phyloP scores from a whole-genome alignment of 1,139 yeast genomes.

The Wickerhamomyces sp. region DNA sequence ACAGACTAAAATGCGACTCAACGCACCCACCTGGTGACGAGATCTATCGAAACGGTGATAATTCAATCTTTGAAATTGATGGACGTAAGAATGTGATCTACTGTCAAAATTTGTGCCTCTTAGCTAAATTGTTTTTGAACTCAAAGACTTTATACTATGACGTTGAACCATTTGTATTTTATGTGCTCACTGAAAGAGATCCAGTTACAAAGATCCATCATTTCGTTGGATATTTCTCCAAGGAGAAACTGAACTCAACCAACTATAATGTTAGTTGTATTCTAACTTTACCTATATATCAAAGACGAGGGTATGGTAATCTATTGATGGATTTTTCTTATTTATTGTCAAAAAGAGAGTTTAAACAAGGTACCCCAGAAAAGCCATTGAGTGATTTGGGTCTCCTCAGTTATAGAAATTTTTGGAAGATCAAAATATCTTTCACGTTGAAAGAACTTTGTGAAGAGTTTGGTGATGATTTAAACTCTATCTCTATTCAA shows the following conservation, averaged over 20 bases:
- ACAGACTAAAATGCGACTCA: constrained; percentile 62
- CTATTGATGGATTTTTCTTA: constrained; percentile 88
- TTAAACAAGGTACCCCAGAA: constrained; percentile 87
- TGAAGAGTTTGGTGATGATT: constrained; percentile 19
- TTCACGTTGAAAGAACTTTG: constrained; percentile 37
- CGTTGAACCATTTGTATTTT: constrained; percentile 91
- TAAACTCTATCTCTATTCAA: constrained; percentile 44
- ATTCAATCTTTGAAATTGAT: constrained; percentile 87
- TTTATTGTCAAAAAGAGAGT: constrained; percentile 67
- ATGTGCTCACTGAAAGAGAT: constrained; percentile 73
- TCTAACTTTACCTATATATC: constrained; percentile 82
- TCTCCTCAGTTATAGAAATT: constrained; percentile 75
- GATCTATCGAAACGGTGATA: constrained; percentile 66
- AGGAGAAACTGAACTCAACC: constrained; percentile 72
- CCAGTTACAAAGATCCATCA: constrained; percentile 50
- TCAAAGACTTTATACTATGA: constrained; percentile 91
- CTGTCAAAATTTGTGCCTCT: constrained; percentile 84
- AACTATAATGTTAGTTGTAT: constrained; percentile 88
- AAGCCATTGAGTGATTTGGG: constrained; percentile 91
- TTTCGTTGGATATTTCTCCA: constrained; percentile 91
- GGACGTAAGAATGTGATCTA: constrained; percentile 79
- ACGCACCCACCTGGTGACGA: constrained; percentile 88
- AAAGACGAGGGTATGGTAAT: constrained; percentile 86
- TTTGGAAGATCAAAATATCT: constrained; percentile 75
- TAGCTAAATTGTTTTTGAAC: constrained; percentile 85